These are phyloP conservation scores for Ustilago lituana DNA, from an alignment of 1,284 basidiomycete genomes.

Conservation along the genomic window DNA sequence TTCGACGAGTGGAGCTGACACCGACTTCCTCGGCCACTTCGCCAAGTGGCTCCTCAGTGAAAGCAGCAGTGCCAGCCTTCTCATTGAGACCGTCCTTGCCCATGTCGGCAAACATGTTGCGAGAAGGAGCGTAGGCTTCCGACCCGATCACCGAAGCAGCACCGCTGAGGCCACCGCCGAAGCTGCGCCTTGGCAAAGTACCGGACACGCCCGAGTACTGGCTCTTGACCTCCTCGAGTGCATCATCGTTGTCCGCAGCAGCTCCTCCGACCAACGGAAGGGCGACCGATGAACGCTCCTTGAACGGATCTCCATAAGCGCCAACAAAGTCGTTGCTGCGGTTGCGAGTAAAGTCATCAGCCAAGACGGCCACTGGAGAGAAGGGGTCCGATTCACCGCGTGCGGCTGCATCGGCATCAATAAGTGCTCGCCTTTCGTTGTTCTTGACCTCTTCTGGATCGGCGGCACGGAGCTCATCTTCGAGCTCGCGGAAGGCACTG, in stretches of 20 bases:
- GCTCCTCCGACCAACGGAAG: conserved; percentile 74
- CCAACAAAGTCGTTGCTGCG: conserved; percentile 54
- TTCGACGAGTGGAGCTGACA: conserved; percentile 79
- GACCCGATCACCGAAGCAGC: conserved; percentile 49
- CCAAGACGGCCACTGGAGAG: conserved; percentile 70
- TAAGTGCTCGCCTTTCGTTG: conserved; percentile 72
- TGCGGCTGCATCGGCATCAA: conserved; percentile 75
- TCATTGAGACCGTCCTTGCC: conserved; percentile 71
- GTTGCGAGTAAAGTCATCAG: conserved; percentile 67
- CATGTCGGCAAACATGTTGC: conserved; percentile 87
- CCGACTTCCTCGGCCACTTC: conserved; percentile 88
- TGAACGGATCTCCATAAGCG: conserved; percentile 64
- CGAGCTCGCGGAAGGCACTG: conserved; percentile 84
- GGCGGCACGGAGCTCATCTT: conserved; percentile 80
- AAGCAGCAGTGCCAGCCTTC: conserved; percentile 49
- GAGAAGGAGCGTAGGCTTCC: conserved; percentile 80
- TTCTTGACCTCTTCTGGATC: conserved; percentile 73
- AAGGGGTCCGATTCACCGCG: conserved; percentile 70
- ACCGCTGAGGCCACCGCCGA: conserved; percentile 35
- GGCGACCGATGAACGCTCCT: conserved; percentile 69
- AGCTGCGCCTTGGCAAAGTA: conserved; percentile 35
- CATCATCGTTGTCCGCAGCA: conserved; percentile 19
- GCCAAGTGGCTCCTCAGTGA: conserved; percentile 50
- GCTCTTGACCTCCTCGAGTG: conserved; percentile 56
- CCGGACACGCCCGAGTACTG: conserved; percentile 45